Percentiles rank a stretch among this genome's conserved stretches.
Conservation (phyloP, 257 asterid genomes). For the Solanum clarkiae region DNA sequence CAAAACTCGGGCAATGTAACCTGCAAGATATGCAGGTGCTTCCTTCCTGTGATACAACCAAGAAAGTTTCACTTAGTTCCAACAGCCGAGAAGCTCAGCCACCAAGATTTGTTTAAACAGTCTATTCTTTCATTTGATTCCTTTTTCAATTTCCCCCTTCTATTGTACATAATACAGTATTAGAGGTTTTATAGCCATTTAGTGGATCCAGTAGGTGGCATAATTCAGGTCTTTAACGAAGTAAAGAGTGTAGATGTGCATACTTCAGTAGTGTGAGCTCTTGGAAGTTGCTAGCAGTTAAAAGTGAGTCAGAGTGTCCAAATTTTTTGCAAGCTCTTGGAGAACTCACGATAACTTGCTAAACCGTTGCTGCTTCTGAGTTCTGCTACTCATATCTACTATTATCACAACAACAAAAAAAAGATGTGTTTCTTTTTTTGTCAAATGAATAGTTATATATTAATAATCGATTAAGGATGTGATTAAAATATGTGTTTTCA, state of each 20-base stretch:
- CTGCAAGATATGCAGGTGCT: conserved; percentile 2
- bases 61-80: conserved; percentile 9
- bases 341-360: background rate
- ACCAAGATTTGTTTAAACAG: conserved; percentile 1
- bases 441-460: too few relatives aligned
- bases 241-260: background rate
- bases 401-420: background rate
- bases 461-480: too few relatives aligned
- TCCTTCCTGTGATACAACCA: conserved; percentile 12
- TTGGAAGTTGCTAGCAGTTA: background rate
- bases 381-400: background rate
- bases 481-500: background rate
- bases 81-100: conserved; percentile 6
- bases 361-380: background rate
- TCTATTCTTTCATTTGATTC: background rate
- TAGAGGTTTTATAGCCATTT: background rate
- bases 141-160: background rate
- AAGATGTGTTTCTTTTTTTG: background rate
- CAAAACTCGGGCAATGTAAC: conserved; percentile 8
- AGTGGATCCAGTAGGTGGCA: background rate
- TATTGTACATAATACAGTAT: conserved; percentile 20
- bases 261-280: background rate
- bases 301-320: background rate
- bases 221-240: background rate
- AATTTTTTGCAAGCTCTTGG: background rate